Percentiles rank a stretch among this genome's conserved stretches.
These are phyloP conservation scores for Vaccinium darrowii DNA, from an alignment of 148 eudicot genomes.

Conservation along the genomic window DNA sequence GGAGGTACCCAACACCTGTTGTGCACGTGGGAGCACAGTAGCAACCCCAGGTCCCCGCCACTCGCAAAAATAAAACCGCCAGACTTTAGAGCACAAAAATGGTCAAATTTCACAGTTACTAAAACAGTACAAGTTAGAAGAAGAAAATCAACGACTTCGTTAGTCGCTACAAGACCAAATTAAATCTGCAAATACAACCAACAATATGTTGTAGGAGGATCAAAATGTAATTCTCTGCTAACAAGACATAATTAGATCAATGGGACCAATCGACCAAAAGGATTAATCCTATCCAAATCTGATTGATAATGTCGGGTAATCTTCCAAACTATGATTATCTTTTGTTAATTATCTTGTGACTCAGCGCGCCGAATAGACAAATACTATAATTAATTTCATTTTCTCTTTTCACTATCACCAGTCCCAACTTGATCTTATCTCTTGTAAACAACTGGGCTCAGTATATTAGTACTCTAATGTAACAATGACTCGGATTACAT, in stretches of 20 bases:
- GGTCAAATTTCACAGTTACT: too few relatives aligned
- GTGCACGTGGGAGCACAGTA: too few relatives aligned
- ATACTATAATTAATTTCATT: neutral
- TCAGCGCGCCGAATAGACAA: neutral
- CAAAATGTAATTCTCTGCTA: too few relatives aligned
- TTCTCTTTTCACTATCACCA: neutral
- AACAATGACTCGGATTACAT: neutral
- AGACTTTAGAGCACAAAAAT: too few relatives aligned
- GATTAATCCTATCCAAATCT: neutral
- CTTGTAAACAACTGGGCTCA: neutral
- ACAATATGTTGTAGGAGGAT: too few relatives aligned
- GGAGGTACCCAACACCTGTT: too few relatives aligned
- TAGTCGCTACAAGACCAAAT: too few relatives aligned
- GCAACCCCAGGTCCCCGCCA: too few relatives aligned
- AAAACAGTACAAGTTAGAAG: too few relatives aligned
- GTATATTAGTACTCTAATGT: neutral
- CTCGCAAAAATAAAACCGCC: too few relatives aligned
- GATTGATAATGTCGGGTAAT: neutral
- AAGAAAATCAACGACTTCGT: too few relatives aligned
- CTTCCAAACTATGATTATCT: neutral
- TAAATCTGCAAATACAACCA: too few relatives aligned
- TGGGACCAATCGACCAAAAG: neutral
- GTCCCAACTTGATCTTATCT: slow-evolving; percentile 4
- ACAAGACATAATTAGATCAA: neutral
- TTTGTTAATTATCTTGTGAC: neutral